These are phyloP conservation scores for Botrytis porri DNA, from an alignment of 2,329 filamentous ascomycete genomes.

Conservation along the genomic window DNA sequence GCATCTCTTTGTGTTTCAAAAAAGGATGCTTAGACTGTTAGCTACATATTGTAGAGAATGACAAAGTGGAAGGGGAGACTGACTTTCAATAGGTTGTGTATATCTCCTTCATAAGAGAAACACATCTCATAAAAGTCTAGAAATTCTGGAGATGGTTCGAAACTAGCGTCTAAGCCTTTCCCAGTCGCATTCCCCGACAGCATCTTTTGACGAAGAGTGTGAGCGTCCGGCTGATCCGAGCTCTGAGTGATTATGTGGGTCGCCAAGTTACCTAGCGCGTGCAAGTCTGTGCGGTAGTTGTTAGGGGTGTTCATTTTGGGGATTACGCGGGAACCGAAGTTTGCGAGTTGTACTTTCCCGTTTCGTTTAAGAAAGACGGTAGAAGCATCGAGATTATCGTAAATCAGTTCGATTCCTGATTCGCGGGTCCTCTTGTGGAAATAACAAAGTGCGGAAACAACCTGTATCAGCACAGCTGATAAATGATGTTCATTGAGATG, in stretches of 20 bases:
- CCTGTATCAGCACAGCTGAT: neutral
- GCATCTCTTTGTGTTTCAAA: neutral
- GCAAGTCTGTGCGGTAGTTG: neutral
- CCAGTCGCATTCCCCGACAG: neutral
- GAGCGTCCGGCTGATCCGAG: neutral
- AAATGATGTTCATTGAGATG: neutral
- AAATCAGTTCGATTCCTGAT: neutral
- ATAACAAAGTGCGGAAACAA: neutral
- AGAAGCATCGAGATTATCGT: neutral
- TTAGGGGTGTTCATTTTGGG: neutral
- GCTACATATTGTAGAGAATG: neutral
- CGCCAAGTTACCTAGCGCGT: neutral
- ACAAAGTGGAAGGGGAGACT: neutral
- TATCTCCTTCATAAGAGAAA: neutral
- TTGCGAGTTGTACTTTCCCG: neutral
- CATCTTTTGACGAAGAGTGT: neutral
- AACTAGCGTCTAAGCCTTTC: neutral
- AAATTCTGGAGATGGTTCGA: neutral
- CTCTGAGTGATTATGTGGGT: neutral
- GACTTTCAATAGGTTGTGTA: neutral
- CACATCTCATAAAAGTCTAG: neutral
- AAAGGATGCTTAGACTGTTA: neutral
- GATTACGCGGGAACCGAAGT: neutral
- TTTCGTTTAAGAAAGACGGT: neutral
- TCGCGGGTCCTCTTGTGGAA: neutral